phyloP scores from a whole-genome alignment of 2,329 filamentous ascomycete species.

The Shiraia sp. region DNA sequence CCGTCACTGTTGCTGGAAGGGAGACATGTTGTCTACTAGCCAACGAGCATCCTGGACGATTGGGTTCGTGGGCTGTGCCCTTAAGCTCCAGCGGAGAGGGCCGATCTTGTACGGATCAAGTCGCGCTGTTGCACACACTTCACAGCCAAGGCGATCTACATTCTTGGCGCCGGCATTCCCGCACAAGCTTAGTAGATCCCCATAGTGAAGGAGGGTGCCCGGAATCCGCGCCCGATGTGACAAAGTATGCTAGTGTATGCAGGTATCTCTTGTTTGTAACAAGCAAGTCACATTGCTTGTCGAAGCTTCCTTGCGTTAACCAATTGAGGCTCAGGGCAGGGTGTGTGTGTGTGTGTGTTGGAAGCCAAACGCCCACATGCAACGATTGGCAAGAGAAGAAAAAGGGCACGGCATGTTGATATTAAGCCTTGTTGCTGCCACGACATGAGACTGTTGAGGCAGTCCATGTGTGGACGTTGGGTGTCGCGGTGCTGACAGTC shows the following conservation, averaged over 20 bases:
- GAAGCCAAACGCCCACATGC: not conserved
- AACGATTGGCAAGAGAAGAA: too few relatives aligned
- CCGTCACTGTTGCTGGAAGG: too few relatives aligned
- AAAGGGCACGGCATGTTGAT: not conserved
- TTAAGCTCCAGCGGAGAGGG: slow-evolving; percentile 7
- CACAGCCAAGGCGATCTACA: slow-evolving; percentile 24
- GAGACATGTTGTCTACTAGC: not conserved
- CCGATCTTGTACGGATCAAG: slow-evolving; percentile 14
- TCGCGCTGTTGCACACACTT: slow-evolving; percentile 12
- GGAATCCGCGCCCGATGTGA: not conserved
- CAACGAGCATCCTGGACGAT: slow-evolving; percentile 3
- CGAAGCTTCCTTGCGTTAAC: slow-evolving; percentile 3
- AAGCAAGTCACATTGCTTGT: slow-evolving; percentile 13
- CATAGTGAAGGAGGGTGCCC: slow-evolving; percentile 4
- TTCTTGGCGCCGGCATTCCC: slow-evolving; percentile 22
- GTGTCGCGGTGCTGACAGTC: too few relatives aligned
- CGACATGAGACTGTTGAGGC: too few relatives aligned
- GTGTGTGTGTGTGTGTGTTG: not conserved
- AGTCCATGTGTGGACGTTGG: too few relatives aligned
- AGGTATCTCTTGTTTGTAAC: slow-evolving; percentile 15
- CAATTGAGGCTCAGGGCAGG: not conserved
- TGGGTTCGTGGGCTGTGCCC: not conserved
- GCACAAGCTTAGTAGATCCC: slow-evolving; percentile 5
- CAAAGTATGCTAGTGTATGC: slow-evolving; percentile 3
- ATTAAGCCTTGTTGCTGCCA: too few relatives aligned